phyloP scores from a whole-genome alignment of 306 rosid species.

The Argentina anserina region DNA sequence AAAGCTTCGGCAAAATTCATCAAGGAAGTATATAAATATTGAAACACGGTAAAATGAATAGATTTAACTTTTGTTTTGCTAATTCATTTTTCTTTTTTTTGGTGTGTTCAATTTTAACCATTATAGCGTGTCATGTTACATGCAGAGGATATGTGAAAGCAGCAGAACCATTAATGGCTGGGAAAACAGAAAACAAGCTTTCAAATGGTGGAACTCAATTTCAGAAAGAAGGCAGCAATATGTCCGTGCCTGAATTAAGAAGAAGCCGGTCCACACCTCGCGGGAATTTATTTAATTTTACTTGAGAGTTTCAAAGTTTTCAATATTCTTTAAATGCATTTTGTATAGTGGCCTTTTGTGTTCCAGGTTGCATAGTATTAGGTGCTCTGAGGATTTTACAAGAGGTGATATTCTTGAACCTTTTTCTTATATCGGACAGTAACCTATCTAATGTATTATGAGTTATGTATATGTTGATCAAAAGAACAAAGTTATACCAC shows the following conservation, averaged over 20 bases:
- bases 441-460: constrained; percentile 24
- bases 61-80: background rate
- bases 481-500: background rate
- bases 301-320: constrained; percentile 30
- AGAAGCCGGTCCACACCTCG: constrained; percentile 92
- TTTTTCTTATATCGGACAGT: constrained; percentile 27
- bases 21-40: constrained; percentile 63
- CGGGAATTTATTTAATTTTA: constrained; percentile 56
- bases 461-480: constrained; percentile 25
- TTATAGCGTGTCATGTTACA: background rate
- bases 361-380: constrained; percentile 28
- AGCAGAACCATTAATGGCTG: constrained; percentile 50
- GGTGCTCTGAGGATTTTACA: constrained; percentile 27
- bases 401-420: constrained; percentile 21
- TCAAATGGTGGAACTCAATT: constrained; percentile 39
- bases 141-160: constrained; percentile 55
- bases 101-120: constrained; percentile 9
- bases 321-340: constrained; percentile 9
- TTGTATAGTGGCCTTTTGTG: constrained; percentile 46
- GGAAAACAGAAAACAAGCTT: constrained; percentile 62
- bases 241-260: constrained; percentile 48
- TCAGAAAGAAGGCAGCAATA: constrained; percentile 54
- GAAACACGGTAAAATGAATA: constrained; percentile 62
- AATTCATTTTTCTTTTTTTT: background rate
- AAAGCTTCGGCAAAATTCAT: constrained; percentile 48